phyloP scores from a whole-genome alignment of 1,284 basidiomycete genomes.

The Trichosporon faecale region DNA sequence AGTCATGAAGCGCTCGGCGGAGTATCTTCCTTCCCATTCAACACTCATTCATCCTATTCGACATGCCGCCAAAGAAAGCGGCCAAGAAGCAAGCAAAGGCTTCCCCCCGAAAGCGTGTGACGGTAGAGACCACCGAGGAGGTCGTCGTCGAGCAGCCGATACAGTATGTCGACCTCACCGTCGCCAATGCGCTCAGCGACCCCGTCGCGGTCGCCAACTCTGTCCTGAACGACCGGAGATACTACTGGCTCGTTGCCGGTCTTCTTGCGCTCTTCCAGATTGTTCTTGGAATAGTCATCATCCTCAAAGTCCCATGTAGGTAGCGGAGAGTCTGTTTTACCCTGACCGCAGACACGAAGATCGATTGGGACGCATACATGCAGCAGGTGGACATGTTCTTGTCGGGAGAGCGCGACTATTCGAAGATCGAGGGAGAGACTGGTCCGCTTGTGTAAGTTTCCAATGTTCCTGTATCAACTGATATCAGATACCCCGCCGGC shows the following conservation, averaged over 20 bases:
- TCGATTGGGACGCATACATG: slow-evolving; percentile 65
- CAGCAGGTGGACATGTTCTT: slow-evolving; percentile 76
- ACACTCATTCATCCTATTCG: not conserved
- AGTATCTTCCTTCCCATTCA: not conserved
- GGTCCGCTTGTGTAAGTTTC: slow-evolving; percentile 82
- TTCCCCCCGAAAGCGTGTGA: not conserved
- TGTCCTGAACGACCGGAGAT: slow-evolving; percentile 60
- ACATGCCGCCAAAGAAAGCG: not conserved
- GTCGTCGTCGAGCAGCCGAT: not conserved
- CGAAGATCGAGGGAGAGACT: slow-evolving; percentile 80
- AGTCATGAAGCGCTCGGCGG: not conserved
- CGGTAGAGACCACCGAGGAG: not conserved
- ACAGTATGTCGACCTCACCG: not conserved
- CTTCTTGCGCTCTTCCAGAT: slow-evolving; percentile 70
- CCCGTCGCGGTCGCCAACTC: slow-evolving; percentile 18
- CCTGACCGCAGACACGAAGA: slow-evolving; percentile 80
- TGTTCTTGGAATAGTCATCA: slow-evolving; percentile 69
- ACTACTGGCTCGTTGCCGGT: slow-evolving; percentile 64
- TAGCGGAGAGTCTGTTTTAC: slow-evolving; percentile 17
- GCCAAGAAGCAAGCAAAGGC: not conserved
- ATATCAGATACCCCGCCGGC: slow-evolving; percentile 82
- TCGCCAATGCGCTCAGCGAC: not conserved
- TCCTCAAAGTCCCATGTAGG: slow-evolving; percentile 76
- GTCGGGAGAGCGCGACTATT: slow-evolving; percentile 81
- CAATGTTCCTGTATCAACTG: not conserved